Evolutionary conservation across 257 asterid species (phyloP), one percentile per base, ranked within the genome.

Genomic region (Paulownia fortunei): DNA sequence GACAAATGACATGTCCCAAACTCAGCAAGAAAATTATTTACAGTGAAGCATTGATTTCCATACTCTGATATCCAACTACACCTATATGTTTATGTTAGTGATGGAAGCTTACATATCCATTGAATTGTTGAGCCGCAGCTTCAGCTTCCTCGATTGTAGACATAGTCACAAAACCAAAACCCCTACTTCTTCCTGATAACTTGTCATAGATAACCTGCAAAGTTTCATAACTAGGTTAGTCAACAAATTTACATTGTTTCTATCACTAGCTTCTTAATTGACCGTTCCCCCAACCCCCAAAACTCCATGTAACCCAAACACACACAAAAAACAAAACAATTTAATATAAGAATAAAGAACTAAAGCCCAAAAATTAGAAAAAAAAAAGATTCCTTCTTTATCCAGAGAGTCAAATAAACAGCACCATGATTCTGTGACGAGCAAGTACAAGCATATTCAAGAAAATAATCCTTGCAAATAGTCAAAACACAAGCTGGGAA

Each of bases 151-250:
- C 88, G 0, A 47, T 76, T 0, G 94, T 23, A 56, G 98, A 84
- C 98, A 93, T 96, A 4, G 97, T 90, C 60, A 96, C 97, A 39
- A 96, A 96, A 66, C 89, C 99, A 63, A 93, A 96, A 27, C 99
- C 99, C 84, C 97, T 88, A 81, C 99, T 96, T 81, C 97, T 92
- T 77, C 98, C 97, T 1, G 97, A 74, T 30, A 36, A 8, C 77
- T 93, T 96, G 90, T 96, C 99, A 73, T 86, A 89, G 82, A 96
- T 92, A 79, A 93, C 99, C 99, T 96, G 89, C 86, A 83, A 52
- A 79, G 60, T 66, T 64, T 2, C n/a, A 18, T 6, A 62, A 30
- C 68, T 47, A 63, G 59, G 36, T 23, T 54, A 27, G 59, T 51
- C 34, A 21, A 39, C 75, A 68, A 30, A 19, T 59, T 52, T 36